These are phyloP conservation scores for Cyclostephanos invisitatus DNA, from an alignment of 108 stramenopile genomes.

Conservation along the genomic window DNA sequence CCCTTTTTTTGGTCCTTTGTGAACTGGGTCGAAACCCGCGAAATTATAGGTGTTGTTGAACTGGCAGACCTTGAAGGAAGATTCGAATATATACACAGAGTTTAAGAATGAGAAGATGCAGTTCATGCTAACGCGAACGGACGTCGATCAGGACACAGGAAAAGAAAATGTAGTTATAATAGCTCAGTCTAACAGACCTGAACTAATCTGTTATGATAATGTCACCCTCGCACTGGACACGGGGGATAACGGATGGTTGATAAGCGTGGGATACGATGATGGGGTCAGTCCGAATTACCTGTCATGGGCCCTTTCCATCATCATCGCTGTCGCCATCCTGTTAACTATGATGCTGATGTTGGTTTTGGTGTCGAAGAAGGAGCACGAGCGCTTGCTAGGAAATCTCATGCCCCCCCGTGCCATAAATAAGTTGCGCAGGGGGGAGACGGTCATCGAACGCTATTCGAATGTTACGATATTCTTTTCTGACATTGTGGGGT, in stretches of 20 bases:
- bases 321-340: conserved; percentile 17
- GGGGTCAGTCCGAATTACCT: conserved; percentile 43
- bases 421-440: conserved; percentile 36
- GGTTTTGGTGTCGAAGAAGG: conserved; percentile 27
- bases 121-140: conserved; percentile 63
- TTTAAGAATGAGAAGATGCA: conserved; percentile 41
- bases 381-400: conserved; percentile 28
- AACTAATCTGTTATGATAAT: conserved; percentile 20
- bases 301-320: conserved; percentile 20
- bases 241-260: conserved; percentile 39
- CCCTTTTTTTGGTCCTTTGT: neutral
- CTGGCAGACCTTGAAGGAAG: conserved; percentile 37
- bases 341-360: conserved; percentile 32
- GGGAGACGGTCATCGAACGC: conserved; percentile 34
- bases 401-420: conserved; percentile 39
- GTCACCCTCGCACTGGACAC: conserved; percentile 36
- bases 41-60: conserved; percentile 19
- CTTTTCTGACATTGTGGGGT: conserved; percentile 47
- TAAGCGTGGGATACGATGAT: conserved; percentile 34
- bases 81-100: conserved; percentile 46
- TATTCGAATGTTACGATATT: conserved; percentile 38
- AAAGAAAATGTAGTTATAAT: conserved; percentile 22
- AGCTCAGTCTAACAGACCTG: conserved; percentile 24
- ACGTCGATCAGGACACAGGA: conserved; percentile 13
- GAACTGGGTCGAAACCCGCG: neutral